Conservation (phyloP, 148 eudicot genomes). For the Cornus suecica region DNA sequence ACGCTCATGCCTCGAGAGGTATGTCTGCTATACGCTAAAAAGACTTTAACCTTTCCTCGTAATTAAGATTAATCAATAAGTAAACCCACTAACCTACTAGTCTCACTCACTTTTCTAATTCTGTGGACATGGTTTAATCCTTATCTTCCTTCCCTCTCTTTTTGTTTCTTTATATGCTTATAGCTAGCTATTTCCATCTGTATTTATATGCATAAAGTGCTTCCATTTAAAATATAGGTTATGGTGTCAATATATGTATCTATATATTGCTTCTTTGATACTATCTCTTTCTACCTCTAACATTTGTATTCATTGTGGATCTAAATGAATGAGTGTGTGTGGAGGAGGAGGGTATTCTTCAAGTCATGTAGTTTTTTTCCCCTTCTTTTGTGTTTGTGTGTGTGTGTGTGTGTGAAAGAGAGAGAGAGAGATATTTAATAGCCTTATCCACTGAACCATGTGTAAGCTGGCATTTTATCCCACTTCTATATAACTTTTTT, state of each 20-base stretch:
- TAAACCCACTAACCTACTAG: neutral
- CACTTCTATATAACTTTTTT: conserved; percentile 8
- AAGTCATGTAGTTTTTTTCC: neutral
- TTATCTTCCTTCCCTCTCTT: neutral
- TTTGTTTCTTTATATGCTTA: neutral
- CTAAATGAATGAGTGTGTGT: no score
- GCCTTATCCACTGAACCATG: conserved; percentile 31
- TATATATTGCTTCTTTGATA: no score
- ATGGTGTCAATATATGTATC: no score
- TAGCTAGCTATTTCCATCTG: neutral
- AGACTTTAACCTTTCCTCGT: conserved; percentile 45
- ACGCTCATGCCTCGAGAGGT: conserved; percentile 99
- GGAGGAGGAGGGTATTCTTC: neutral
- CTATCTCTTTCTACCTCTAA: no score
- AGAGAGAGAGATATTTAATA: conserved; percentile 11
- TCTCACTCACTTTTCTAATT: no score
- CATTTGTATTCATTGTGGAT: no score
- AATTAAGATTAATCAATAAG: neutral
- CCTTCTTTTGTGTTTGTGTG: conserved; percentile 13
- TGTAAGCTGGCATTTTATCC: conserved; percentile 20
- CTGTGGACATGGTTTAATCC: neutral
- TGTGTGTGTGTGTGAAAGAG: no score
- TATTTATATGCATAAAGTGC: no score
- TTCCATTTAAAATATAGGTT: no score
- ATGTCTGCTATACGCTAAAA: conserved; percentile 51